These are phyloP conservation scores for Trifolium repens DNA, from an alignment of 306 rosid species.

Conservation along the genomic window DNA sequence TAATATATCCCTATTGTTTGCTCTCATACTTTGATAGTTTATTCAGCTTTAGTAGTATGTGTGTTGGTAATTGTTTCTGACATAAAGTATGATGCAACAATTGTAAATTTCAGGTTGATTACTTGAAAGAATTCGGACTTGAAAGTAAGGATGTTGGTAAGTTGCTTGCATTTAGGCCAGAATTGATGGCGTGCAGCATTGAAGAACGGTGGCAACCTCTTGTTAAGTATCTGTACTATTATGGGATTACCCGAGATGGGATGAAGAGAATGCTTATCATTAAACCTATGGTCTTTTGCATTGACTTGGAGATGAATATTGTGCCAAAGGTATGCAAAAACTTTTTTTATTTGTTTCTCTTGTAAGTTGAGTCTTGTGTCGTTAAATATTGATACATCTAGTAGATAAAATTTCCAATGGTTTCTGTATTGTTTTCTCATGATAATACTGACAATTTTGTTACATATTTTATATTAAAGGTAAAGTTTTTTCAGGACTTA, in stretches of 20 bases:
- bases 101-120: constrained; percentile 65
- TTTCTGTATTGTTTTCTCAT: constrained; percentile 35
- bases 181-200: constrained; percentile 87
- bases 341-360: constrained; percentile 5
- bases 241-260: constrained; percentile 82
- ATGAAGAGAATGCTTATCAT: constrained; percentile 85
- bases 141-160: constrained; percentile 70
- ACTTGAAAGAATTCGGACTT: constrained; percentile 90
- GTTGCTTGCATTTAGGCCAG: constrained; percentile 85
- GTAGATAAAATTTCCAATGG: constrained; percentile 13
- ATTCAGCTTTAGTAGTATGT: constrained; percentile 25
- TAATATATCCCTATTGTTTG: constrained; percentile 13
- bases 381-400: constrained; percentile 8
- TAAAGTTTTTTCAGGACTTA: constrained; percentile 73
- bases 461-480: constrained; percentile 55
- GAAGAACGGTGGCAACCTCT: constrained; percentile 94
- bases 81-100: constrained; percentile 38
- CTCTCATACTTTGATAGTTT: constrained; percentile 14
- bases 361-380: constrained; percentile 33
- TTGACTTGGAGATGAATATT: constrained; percentile 72
- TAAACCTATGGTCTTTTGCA: constrained; percentile 87
- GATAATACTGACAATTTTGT: constrained; percentile 32
- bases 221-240: constrained; percentile 80
- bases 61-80: constrained; percentile 32
- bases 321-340: constrained; percentile 78